phyloP scores from a whole-genome alignment of 768 basidiomycete genomes.

The Amanita fuliginea region DNA sequence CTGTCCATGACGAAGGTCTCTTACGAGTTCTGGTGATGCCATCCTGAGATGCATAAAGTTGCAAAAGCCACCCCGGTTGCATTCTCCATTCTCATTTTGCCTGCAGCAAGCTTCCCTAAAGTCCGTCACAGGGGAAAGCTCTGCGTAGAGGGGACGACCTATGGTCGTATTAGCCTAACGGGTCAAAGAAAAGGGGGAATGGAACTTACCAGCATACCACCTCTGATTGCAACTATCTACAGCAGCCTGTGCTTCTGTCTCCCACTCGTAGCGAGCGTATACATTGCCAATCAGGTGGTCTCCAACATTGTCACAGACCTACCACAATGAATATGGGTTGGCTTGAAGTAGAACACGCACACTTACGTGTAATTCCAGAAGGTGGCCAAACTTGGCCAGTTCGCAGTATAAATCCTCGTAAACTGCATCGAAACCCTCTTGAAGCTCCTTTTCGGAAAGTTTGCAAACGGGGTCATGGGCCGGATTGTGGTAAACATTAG shows the following conservation, averaged over 20 bases:
- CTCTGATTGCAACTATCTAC: slow-evolving; percentile 90
- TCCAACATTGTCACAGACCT: slow-evolving; percentile 99
- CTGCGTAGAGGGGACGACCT: slow-evolving; percentile 95
- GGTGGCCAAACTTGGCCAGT: slow-evolving; percentile 87
- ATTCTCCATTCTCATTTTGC: slow-evolving; percentile 98
- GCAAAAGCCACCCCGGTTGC: slow-evolving; percentile 96
- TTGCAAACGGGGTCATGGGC: slow-evolving; percentile 88
- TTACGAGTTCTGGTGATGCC: slow-evolving; percentile 76
- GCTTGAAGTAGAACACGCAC: slow-evolving; percentile 2
- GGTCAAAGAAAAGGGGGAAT: not conserved
- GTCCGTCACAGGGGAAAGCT: slow-evolving; percentile 95
- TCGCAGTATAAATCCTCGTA: slow-evolving; percentile 95
- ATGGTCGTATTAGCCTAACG: slow-evolving; percentile 5
- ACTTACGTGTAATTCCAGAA: slow-evolving; percentile 88
- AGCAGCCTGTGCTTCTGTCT: slow-evolving; percentile 90
- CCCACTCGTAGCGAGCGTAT: slow-evolving; percentile 97
- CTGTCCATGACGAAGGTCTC: slow-evolving; percentile 72
- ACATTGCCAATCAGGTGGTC: slow-evolving; percentile 97
- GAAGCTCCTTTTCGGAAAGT: slow-evolving; percentile 76
- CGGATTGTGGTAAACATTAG: slow-evolving; percentile 98
- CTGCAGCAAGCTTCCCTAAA: slow-evolving; percentile 98
- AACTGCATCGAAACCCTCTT: slow-evolving; percentile 89
- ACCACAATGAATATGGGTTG: slow-evolving; percentile 4
- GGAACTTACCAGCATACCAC: slow-evolving; percentile 87
- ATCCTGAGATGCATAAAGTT: slow-evolving; percentile 97